These are phyloP conservation scores for Theileria parva DNA, from an alignment of 169 alveolate species.

Conservation along the genomic window DNA sequence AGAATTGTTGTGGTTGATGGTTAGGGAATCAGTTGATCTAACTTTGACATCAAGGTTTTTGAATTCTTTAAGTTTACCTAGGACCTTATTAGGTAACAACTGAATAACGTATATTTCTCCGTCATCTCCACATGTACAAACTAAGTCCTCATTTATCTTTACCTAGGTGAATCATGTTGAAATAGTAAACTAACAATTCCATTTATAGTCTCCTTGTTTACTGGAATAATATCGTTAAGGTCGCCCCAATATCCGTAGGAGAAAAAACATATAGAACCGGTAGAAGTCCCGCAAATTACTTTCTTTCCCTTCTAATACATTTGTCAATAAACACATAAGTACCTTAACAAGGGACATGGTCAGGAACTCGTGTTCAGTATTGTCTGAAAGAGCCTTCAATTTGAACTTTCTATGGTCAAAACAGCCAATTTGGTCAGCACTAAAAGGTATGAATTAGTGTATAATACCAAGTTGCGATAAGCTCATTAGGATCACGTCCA, in stretches of 20 bases:
- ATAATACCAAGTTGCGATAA: constrained; percentile 32
- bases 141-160: constrained; percentile 31
- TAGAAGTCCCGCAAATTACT: constrained; percentile 59
- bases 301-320: constrained; percentile 15
- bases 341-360: constrained; percentile 31
- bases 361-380: constrained; percentile 49
- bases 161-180: neutral
- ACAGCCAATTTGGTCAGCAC: constrained; percentile 60
- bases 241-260: constrained; percentile 65
- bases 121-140: constrained; percentile 57
- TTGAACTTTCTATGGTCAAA: constrained; percentile 40
- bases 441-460: neutral
- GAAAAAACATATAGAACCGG: constrained; percentile 56
- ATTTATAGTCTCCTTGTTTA: constrained; percentile 37
- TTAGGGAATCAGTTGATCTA: constrained; percentile 35
- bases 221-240: constrained; percentile 37
- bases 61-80: constrained; percentile 1
- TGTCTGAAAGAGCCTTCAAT: constrained; percentile 53
- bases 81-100: constrained; percentile 36
- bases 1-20: constrained; percentile 4
- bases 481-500: constrained; percentile 21
- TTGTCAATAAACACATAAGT: neutral
- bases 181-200: constrained; percentile 20
- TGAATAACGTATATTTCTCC: constrained; percentile 31
- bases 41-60: neutral